Evolutionary conservation across 2,329 filamentous ascomycete genomes (phyloP).

Genomic region (Lasiodiplodia citricola): DNA sequence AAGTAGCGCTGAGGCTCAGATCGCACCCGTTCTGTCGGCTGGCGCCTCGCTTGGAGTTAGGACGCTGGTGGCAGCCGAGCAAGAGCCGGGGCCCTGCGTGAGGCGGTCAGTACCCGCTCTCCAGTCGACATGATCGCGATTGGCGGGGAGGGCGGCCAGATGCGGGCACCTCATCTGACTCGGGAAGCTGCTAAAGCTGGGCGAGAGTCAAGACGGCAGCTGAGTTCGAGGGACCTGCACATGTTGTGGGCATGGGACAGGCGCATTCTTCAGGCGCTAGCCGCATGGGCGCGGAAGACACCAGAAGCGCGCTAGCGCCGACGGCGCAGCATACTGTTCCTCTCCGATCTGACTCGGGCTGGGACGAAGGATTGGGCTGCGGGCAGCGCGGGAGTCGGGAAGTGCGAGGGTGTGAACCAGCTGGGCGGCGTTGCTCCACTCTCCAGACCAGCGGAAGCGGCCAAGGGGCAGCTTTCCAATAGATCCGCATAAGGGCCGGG

Average conservation of each 20-base stretch:
- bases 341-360: not conserved
- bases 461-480: slow-evolving; percentile 3
- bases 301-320: not conserved
- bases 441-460: slow-evolving; percentile 6
- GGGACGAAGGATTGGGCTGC: not conserved
- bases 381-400: not conserved
- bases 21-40: not conserved
- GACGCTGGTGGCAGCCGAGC: not conserved
- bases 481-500: slow-evolving; percentile 17
- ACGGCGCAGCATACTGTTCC: slow-evolving; percentile 14
- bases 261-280: not conserved
- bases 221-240: slow-evolving; percentile 10
- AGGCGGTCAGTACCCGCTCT: not conserved
- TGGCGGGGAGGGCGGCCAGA: not conserved
- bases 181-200: not conserved
- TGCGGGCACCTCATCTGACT: not conserved
- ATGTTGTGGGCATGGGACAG: slow-evolving; percentile 10
- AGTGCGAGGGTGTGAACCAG: not conserved
- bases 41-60: not conserved
- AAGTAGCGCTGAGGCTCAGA: not conserved
- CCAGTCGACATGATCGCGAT: not conserved
- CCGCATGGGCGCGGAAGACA: not conserved
- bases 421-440: slow-evolving; percentile 7
- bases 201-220: not conserved
- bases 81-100: not conserved